Conservation (phyloP, 139 green algal genomes). For the Coelastrella sp. region DNA sequence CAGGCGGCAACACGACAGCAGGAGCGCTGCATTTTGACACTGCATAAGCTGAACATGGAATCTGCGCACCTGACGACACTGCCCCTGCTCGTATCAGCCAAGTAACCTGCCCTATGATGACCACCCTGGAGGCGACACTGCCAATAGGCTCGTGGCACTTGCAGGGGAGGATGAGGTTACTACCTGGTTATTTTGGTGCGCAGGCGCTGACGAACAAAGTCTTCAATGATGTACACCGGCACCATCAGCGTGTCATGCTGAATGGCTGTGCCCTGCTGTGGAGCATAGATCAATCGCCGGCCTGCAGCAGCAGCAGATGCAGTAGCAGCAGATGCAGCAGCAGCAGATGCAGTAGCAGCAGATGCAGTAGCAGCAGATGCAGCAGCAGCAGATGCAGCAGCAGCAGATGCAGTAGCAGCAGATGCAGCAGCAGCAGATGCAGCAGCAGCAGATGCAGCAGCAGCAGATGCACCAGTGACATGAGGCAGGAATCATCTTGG, state of each 20-base stretch:
- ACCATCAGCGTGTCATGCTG: conserved; percentile 21
- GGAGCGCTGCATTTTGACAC: no score
- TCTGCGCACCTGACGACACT: no score
- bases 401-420: no score
- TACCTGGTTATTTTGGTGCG: conserved; percentile 20
- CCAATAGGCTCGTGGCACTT: not conserved
- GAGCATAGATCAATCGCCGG: not conserved
- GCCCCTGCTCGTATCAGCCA: no score
- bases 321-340: no score
- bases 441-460: no score
- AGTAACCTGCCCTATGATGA: no score
- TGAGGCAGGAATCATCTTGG: not conserved
- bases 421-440: no score
- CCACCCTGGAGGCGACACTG: not conserved
- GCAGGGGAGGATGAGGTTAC: not conserved
- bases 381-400: no score
- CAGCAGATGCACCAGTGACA: not conserved
- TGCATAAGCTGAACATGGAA: no score
- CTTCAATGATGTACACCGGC: conserved; percentile 31
- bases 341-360: no score
- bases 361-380: no score
- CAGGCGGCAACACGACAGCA: not conserved
- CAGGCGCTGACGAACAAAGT: conserved; percentile 32
- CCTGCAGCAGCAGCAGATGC: conserved; percentile 33
- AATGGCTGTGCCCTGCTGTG: not conserved